phyloP scores from a whole-genome alignment of 1,284 basidiomycete genomes.

The Sanghuangporus sanghuang region DNA sequence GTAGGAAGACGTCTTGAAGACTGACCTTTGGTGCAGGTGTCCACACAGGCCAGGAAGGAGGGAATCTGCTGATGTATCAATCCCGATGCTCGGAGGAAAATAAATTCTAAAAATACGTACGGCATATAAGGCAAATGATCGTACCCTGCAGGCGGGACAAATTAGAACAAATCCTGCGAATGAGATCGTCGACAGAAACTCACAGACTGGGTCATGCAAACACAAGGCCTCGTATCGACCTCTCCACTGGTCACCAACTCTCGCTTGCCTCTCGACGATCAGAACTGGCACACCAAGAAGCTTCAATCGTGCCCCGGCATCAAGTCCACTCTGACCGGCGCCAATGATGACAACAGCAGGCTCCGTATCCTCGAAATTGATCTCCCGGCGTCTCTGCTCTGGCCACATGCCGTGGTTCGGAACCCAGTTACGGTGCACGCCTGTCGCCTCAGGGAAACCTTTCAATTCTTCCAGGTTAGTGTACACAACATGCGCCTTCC shows the following conservation, averaged over 20 bases:
- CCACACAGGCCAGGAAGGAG: conserved; percentile 56
- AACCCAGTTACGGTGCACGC: conserved; percentile 32
- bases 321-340: conserved; percentile 62
- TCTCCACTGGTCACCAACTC: conserved; percentile 58
- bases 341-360: conserved; percentile 54
- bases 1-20: conserved; percentile 21
- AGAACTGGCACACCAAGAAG: conserved; percentile 46
- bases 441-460: conserved; percentile 41
- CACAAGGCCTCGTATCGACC: conserved; percentile 54
- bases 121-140: conserved; percentile 21
- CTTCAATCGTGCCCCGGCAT: conserved; percentile 54
- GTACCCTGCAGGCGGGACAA: conserved; percentile 17
- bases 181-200: conserved; percentile 25
- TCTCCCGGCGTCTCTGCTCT: conserved; percentile 35
- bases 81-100: background rate
- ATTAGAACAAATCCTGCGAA: conserved; percentile 7
- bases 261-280: conserved; percentile 47
- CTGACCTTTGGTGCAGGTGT: conserved; percentile 49
- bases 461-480: conserved; percentile 56
- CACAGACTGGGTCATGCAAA: conserved; percentile 62
- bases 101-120: conserved; percentile 20
- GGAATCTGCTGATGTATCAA: conserved; percentile 37
- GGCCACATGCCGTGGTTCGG: conserved; percentile 41
- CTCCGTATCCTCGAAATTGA: conserved; percentile 33
- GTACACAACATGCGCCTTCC: conserved; percentile 56